These are phyloP conservation scores for Hypsizygus marmoreus DNA, from an alignment of 768 basidiomycete genomes.

Conservation along the genomic window DNA sequence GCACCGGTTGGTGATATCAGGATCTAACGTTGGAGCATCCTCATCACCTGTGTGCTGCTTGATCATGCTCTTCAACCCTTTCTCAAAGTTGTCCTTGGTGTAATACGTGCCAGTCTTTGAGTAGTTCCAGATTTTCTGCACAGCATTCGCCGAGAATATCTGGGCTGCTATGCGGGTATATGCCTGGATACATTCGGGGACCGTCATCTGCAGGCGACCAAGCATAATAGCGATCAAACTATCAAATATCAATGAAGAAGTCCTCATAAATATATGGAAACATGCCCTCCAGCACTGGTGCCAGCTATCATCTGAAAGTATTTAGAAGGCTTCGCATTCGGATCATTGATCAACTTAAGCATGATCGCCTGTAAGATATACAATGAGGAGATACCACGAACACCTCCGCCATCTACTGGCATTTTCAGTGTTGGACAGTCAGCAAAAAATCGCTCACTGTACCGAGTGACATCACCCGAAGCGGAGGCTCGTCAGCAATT, in stretches of 20 bases:
- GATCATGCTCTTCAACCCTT: constrained; percentile 27
- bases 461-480: constrained; percentile 32
- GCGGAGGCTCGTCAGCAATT: constrained; percentile 20
- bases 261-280: neutral
- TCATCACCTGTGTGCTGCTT: constrained; percentile 23
- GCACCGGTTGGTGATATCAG: constrained; percentile 21
- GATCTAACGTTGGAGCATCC: constrained; percentile 28
- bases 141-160: constrained; percentile 27
- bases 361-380: constrained; percentile 32
- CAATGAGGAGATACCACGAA: constrained; percentile 34
- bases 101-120: constrained; percentile 25
- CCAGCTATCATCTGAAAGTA: constrained; percentile 39
- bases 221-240: constrained; percentile 38
- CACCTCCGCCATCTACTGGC: constrained; percentile 34
- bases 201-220: constrained; percentile 35
- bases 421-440: neutral
- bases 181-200: constrained; percentile 32
- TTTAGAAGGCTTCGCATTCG: constrained; percentile 27
- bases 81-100: constrained; percentile 24
- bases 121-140: constrained; percentile 13
- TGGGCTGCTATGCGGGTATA: constrained; percentile 28
- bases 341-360: constrained; percentile 23
- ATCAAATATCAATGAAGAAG: neutral
- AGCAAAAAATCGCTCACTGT: constrained; percentile 1
- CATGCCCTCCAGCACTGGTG: constrained; percentile 36